These are phyloP conservation scores for Alternaria brassicae DNA, from an alignment of 2,329 filamentous ascomycete genomes.

Conservation along the genomic window DNA sequence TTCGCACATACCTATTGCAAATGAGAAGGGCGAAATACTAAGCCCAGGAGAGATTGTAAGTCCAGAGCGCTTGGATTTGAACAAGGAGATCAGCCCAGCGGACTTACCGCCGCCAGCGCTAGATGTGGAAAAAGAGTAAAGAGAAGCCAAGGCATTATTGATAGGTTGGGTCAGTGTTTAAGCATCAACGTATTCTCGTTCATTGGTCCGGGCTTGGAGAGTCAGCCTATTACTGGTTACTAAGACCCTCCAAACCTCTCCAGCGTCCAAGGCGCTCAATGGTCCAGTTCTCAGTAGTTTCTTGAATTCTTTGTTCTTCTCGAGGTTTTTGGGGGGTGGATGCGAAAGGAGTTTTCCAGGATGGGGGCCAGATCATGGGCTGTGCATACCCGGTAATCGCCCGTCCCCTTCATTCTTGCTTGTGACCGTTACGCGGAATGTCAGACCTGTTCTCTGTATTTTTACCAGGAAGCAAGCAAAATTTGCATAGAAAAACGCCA, in stretches of 20 bases:
- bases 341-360: not conserved
- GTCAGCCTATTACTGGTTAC: not conserved
- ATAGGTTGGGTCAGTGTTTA: not conserved
- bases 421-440: no score
- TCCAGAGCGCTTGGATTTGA: not conserved
- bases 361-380: not conserved
- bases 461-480: no score
- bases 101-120: conserved; percentile 19
- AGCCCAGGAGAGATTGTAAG: not conserved
- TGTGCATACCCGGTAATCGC: not conserved
- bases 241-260: not conserved
- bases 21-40: conserved; percentile 6
- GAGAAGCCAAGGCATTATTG: not conserved
- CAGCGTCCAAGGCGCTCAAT: not conserved
- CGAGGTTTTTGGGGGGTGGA: not conserved
- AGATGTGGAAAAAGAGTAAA: conserved; percentile 11
- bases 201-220: not conserved
- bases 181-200: not conserved
- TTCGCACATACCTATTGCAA: conserved; percentile 13
- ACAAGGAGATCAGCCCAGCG: conserved; percentile 12
- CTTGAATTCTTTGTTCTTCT: not conserved
- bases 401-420: not conserved
- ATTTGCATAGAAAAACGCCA: no score
- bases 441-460: no score
- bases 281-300: not conserved